Conservation (phyloP, 768 basidiomycete genomes). For the Hypholoma fasciculare region DNA sequence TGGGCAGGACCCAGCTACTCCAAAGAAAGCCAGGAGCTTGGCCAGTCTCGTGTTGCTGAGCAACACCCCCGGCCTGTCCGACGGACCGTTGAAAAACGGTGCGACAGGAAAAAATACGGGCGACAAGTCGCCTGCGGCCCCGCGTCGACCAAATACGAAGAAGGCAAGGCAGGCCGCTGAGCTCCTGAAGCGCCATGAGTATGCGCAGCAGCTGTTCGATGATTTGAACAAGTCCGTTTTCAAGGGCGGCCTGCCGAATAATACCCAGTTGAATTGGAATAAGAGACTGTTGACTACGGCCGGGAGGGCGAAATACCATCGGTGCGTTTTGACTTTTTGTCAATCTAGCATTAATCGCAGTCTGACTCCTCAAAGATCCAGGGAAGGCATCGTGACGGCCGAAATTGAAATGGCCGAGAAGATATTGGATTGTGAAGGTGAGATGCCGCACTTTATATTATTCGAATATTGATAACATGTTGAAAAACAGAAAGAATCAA, state of each 20-base stretch:
- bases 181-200: slow-evolving; percentile 43
- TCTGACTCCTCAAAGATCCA: slow-evolving; percentile 36
- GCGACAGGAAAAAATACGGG: neutral
- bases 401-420: slow-evolving; percentile 83
- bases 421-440: slow-evolving; percentile 77
- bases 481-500: slow-evolving; percentile 64
- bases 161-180: slow-evolving; percentile 44
- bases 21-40: neutral
- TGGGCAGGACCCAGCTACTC: neutral
- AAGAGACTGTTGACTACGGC: slow-evolving; percentile 67
- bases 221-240: slow-evolving; percentile 64
- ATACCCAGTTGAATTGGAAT: slow-evolving; percentile 66
- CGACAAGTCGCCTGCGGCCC: slow-evolving; percentile 6
- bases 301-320: slow-evolving; percentile 65
- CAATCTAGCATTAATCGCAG: neutral
- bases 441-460: slow-evolving; percentile 7
- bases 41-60: neutral
- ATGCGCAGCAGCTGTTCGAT: slow-evolving; percentile 59
- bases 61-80: neutral
- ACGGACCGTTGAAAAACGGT: neutral
- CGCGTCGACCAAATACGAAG: slow-evolving; percentile 31
- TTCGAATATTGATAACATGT: neutral
- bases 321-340: slow-evolving; percentile 33
- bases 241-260: slow-evolving; percentile 47
- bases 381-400: slow-evolving; percentile 56